Evolutionary conservation across 768 basidiomycete species (phyloP), one percentile per base, ranked within the genome.

Genomic region (Suillus americanus): DNA sequence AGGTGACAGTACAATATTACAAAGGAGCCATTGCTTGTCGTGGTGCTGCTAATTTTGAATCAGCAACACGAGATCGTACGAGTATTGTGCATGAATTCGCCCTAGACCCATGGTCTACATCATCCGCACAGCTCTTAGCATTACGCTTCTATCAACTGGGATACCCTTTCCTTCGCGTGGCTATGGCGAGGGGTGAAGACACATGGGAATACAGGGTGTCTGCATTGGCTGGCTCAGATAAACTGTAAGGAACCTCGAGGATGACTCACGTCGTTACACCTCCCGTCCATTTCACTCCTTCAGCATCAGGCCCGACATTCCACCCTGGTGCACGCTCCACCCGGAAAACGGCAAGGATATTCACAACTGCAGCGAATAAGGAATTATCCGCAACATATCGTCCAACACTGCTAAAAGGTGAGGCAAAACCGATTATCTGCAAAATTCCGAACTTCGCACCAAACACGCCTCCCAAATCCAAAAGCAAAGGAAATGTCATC

Each of bases 401-500:
- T 38, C 83, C 84, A 23, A 82, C 79, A 63, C 82, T 82, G n/a
- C 37, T 20, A 3, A 20, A 18, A 3, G 40, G n/a, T 41, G n/a
- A 63, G 50, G 20, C 50, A 38, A 14, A n/a, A 23, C 62, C 16
- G 20, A 1, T n/a, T 9, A 37, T 30, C 37, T 5, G 16, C 2
- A 35, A 12, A 35, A 40, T 8, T 23, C 13, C 28, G 8, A 64
- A 30, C 0, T 45, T 4, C 64, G 1, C 50, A 69, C 71, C 68
- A 70, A 35, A 65, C 30, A 62, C 82, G 61, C 60, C 86, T 85
- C 73, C 85, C 82, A 40, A 88, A 75, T 46, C 73, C 73, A 54
- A 75, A 73, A 2, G 60, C 66, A 33, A 75, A 73, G 10, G 73
- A 66, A 41, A 67, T 65, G 14, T 60, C 57, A 30, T 73, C 69